These are phyloP conservation scores for Ogataea hybrid DNA, from an alignment of 1,139 yeast species.

Conservation along the genomic window DNA sequence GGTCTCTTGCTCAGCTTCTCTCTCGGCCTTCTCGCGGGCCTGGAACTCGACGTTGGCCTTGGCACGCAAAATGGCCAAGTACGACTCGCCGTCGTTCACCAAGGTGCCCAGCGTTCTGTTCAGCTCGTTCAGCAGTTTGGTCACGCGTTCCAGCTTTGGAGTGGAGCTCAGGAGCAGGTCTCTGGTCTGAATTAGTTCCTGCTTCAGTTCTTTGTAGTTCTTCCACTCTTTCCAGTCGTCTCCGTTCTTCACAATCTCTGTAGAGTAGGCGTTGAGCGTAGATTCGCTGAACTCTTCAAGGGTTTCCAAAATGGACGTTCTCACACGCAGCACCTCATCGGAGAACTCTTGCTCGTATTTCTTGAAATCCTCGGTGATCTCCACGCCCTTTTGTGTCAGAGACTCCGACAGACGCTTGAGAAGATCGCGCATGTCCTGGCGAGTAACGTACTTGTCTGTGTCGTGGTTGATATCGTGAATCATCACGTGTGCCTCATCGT, in stretches of 20 bases:
- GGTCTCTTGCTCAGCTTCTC: no score
- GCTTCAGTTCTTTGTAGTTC: no score
- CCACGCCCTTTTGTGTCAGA: conserved; percentile 40
- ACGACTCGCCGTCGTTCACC: no score
- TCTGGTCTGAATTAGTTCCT: no score
- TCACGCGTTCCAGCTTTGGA: no score
- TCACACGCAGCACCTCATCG: conserved; percentile 42
- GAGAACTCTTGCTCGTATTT: conserved; percentile 39
- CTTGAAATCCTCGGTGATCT: conserved; percentile 36
- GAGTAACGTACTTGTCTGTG: conserved; percentile 40
- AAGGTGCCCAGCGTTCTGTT: no score
- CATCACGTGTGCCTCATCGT: conserved; percentile 44
- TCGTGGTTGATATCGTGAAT: conserved; percentile 48
- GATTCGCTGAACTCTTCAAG: conserved; percentile 73
- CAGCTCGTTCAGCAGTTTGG: no score
- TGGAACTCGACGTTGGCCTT: no score
- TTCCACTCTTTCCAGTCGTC: conserved; percentile 61
- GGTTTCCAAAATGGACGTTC: conserved; percentile 58
- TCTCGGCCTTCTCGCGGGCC: no score
- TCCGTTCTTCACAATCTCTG: conserved; percentile 33
- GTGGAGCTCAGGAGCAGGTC: no score
- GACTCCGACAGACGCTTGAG: conserved; percentile 33
- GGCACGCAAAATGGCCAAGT: no score
- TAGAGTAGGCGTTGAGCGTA: conserved; percentile 51
- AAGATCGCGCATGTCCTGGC: conserved; percentile 57